Percentiles rank a stretch among this genome's conserved stretches.
Conservation (phyloP, 2,329 filamentous ascomycete species). For the Neonectria faginata region DNA sequence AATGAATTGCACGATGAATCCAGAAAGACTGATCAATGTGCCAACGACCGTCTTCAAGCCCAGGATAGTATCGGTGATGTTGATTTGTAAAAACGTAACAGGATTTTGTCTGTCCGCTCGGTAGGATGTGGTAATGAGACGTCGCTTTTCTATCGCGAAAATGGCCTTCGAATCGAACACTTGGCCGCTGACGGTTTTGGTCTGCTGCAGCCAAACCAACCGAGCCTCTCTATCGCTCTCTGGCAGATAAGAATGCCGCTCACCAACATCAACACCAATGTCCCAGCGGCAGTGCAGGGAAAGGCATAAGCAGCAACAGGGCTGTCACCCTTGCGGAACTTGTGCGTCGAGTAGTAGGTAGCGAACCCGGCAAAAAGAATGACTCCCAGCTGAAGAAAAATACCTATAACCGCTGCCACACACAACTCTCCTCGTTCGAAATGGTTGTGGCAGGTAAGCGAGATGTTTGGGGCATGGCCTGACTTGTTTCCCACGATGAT, state of each 20-base stretch:
- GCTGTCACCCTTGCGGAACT: constrained; percentile 27
- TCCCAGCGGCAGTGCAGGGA: constrained; percentile 45
- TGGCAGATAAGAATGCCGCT: constrained; percentile 47
- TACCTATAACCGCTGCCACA: constrained; percentile 33
- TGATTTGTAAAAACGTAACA: background rate
- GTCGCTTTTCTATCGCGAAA: background rate
- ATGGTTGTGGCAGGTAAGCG: constrained; percentile 23
- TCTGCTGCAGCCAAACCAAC: constrained; percentile 49
- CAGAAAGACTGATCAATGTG: constrained; percentile 13
- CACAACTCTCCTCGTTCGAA: constrained; percentile 26
- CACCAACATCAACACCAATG: constrained; percentile 33
- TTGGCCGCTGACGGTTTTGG: constrained; percentile 45
- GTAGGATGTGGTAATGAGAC: background rate
- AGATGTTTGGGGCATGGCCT: constrained; percentile 13
- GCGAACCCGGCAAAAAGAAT: constrained; percentile 32
- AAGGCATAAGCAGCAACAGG: constrained; percentile 38
- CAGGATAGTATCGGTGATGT: background rate
- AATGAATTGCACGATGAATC: constrained; percentile 48
- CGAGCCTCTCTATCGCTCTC: constrained; percentile 2
- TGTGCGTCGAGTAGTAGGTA: constrained; percentile 25
- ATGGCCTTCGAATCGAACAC: constrained; percentile 44
- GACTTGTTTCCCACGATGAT: background rate
- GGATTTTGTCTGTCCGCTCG: background rate
- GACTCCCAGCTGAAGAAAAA: constrained; percentile 40
- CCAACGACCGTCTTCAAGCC: background rate